These are phyloP conservation scores for Pogostemon cablin DNA, from an alignment of 257 asterid species.

Conservation along the genomic window DNA sequence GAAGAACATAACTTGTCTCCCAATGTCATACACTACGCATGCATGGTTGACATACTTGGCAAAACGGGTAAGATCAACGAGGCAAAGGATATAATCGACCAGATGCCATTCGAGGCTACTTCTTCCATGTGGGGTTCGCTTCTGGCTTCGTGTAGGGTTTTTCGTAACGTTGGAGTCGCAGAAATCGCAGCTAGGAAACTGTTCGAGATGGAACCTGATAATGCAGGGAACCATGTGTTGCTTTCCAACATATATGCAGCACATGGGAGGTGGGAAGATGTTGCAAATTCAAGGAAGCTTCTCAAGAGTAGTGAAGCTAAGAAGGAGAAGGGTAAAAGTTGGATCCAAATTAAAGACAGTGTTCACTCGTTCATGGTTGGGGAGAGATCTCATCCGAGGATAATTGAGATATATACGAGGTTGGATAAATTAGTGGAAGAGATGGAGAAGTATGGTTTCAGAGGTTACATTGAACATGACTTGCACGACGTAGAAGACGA, in stretches of 20 bases:
- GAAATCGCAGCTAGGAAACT: constrained; percentile 72
- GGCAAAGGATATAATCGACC: constrained; percentile 68
- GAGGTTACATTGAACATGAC: constrained; percentile 66
- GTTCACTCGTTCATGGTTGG: constrained; percentile 89
- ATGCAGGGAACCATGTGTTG: constrained; percentile 86
- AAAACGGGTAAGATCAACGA: constrained; percentile 66
- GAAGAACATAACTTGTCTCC: constrained; percentile 62
- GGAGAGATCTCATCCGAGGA: constrained; percentile 64
- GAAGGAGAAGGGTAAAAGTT: constrained; percentile 92
- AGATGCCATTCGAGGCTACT: constrained; percentile 81
- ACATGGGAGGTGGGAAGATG: constrained; percentile 72
- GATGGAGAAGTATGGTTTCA: constrained; percentile 68
- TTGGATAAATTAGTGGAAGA: constrained; percentile 61
- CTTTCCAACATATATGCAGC: constrained; percentile 86
- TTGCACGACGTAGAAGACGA: constrained; percentile 77
- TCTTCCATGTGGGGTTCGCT: constrained; percentile 95
- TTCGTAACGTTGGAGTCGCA: constrained; percentile 70
- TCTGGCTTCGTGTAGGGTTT: constrained; percentile 75
- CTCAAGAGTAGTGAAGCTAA: constrained; percentile 66
- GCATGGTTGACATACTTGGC: constrained; percentile 91
- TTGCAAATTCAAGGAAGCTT: constrained; percentile 71
- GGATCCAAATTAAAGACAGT: constrained; percentile 75
- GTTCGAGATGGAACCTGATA: constrained; percentile 79
- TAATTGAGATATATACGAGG: constrained; percentile 61
- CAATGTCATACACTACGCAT: constrained; percentile 67